Base-by-base conservation (phyloP, 1,139 yeast species). In the Saccharomyces hybrid region DNA sequence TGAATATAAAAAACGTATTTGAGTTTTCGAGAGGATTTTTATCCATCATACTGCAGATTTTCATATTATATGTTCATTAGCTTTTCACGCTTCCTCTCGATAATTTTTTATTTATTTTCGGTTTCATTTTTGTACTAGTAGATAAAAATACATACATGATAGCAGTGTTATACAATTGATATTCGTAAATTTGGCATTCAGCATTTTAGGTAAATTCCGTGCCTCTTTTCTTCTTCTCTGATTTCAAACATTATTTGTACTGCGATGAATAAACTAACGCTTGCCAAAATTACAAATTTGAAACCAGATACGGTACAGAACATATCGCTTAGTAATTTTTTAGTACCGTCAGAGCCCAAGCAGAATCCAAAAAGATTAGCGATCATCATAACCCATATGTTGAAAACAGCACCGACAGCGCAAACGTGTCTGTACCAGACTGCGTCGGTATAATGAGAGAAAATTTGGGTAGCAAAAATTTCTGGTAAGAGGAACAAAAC, bases 351-450 rank as follows among this genome's bases (percentile, higher is more conserved):
- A 47, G 84, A 75, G 5, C 97, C 98, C 47, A 93, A 78, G 64
- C 97, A 93, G 71, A 93, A 93, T 0, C 99, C 99, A 65, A 87
- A 89, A 54, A 95, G 73, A 65, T 93, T 95, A 28, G 98, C 98
- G 61, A 89, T 79, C 93, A 93, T 91, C 99, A 93, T 93, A 86
- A 91, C 81, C 97, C 97, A 91, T 56, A 93, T 86, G 69, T 93
- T 93, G 19, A 78, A 65, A 27, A 90, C 95, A 1, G 93, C 97
- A 1, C 98, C 99, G 7, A 81, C 62, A 0, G 90, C 96, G 71
- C 97, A 88, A 23, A 85, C 65, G 66, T 86, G 87, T 59, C 97
- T 79, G 70, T 78, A 93, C 87, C 91, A 84, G 48, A 58, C 55
- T 76, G 84, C 78, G 16, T 72, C 63, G 25, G 73, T 70, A 65